Evolutionary conservation across 1,284 basidiomycete genomes (phyloP), one percentile per base, ranked within the genome.

Genomic region (Gymnopus androsaceus): DNA sequence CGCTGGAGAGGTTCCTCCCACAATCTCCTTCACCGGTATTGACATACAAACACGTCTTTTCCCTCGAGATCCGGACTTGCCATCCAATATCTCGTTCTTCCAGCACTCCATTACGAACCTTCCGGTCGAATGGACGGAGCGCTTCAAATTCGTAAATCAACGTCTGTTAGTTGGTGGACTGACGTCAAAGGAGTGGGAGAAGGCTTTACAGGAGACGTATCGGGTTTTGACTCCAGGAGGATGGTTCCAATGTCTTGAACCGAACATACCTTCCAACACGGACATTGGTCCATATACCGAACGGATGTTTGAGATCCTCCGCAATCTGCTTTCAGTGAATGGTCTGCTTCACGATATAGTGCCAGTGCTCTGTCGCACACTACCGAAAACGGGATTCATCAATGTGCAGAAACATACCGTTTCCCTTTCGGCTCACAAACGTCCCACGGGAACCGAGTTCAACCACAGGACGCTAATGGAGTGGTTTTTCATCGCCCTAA

Each of bases 141-240:
- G 63, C 34, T 51, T 69, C 56, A 52, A 61, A 40, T 27, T 54
- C 53, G 56, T 59, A 44, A 60, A 63, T 47, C 60, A 61, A 37
- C 56, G 56, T 28, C 53, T 61, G 19, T 53, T 63, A 12, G 50
- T 58, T 8, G 60, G 49, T n/a, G 60, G 54, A 1, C 51, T 63
- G 28, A 56, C 47, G 34, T n/a, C 17, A 8, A 12, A 40, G 2
- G 55, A 60, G 23, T 63, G 62, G 62, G 34, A 47, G 4, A n/a
- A 34, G 1, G 58, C 40, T 25, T 23, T 60, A 3, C 47, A 38
- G 11, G 62, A 63, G 52, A 51, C 62, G 7, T 54, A 49, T 33
- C 53, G 60, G 19, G 57, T 63, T 15, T 31, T 55, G 28, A 56
- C 57, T 28, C 62, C 62, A 1, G 62, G 62, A 14, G 62, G 60